Conservation (phyloP, 768 basidiomycete species). For the Amanita muscaria region DNA sequence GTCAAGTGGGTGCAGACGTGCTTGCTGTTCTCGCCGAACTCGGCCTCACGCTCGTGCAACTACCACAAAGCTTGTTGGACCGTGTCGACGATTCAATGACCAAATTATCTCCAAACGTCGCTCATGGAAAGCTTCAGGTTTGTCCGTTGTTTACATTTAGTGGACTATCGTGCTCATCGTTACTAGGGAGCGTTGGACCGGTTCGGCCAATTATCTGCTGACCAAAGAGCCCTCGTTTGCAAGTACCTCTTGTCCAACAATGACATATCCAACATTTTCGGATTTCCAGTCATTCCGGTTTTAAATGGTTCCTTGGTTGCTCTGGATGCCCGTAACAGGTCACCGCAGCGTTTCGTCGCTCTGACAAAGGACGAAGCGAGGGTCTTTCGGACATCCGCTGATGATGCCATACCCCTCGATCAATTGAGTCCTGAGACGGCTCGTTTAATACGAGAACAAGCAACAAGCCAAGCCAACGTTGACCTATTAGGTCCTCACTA, state of each 20-base stretch:
- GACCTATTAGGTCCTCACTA: conserved; percentile 16
- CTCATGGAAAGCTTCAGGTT: conserved; percentile 24
- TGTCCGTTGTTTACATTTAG: conserved; percentile 7
- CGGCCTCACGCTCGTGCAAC: conserved; percentile 27
- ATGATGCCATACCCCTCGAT: conserved; percentile 21
- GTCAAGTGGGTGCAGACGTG: conserved; percentile 12
- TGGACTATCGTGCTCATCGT: not conserved
- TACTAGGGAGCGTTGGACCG: conserved; percentile 12
- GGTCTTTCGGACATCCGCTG: conserved; percentile 15
- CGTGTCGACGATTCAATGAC: conserved; percentile 15
- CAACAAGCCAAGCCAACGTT: conserved; percentile 24
- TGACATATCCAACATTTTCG: conserved; percentile 24
- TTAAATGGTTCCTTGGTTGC: conserved; percentile 12
- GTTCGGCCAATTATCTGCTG: conserved; percentile 7
- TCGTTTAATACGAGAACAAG: conserved; percentile 15
- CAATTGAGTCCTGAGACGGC: conserved; percentile 18
- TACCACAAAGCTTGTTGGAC: conserved; percentile 26
- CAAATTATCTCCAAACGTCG: conserved; percentile 21
- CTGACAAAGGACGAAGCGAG: conserved; percentile 21
- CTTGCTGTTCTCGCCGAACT: conserved; percentile 23
- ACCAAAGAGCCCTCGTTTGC: conserved; percentile 13
- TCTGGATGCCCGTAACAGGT: not conserved
- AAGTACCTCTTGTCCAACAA: conserved; percentile 27
- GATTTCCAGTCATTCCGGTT: conserved; percentile 28
- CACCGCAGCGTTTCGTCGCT: conserved; percentile 15